Evolutionary conservation across 768 basidiomycete species (phyloP), one percentile per base, ranked within the genome.

Genomic region (Daedalea quercina): DNA sequence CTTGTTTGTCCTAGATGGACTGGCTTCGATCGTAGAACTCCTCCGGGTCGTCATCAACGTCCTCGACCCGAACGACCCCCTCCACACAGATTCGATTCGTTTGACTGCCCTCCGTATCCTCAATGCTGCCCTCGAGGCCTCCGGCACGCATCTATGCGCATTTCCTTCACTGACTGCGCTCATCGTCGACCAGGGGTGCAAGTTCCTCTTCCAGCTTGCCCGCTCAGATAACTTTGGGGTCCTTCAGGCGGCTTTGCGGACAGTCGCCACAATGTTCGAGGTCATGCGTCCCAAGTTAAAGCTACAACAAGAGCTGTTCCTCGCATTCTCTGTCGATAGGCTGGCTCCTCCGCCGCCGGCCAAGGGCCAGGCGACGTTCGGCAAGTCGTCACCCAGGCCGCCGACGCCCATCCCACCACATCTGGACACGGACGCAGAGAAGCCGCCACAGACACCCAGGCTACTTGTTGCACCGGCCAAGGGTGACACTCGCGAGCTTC

Each of bases 81-180:
- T 93, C 50, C 95, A 98, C 65, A 97, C 96, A 2, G 96, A 98
- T 66, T 92, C 94, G 3, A 96, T 94, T 50, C 84, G 96, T 13
- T 76, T 95, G 8, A 85, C 88, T 51, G 90, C 94, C 0, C 79
- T 99, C 22, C 78, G 87, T 1, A 87, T 94, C 52, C 77, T 99
- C 51, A 93, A 94, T 62, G 77, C 84, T 20, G 87, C 91, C 2
- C 84, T 98, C 50, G 92, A 97, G 67, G 82, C 85, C 48, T 82
- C 91, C 19, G 94, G 94, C 7, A 67, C 77, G 7, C 79, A 76
- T 40, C 81, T 99, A 51, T 81, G 84, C 23, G 72, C 79, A 24
- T 97, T 87, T 67, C 82, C 87, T 7, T 90, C 90, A 7, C 72
- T 98, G 31, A 73, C 82, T 47, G 74, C 77, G 24, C 82, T 97